phyloP scores from a whole-genome alignment of 1,284 basidiomycete genomes.

The Leccinum pachyderme region DNA sequence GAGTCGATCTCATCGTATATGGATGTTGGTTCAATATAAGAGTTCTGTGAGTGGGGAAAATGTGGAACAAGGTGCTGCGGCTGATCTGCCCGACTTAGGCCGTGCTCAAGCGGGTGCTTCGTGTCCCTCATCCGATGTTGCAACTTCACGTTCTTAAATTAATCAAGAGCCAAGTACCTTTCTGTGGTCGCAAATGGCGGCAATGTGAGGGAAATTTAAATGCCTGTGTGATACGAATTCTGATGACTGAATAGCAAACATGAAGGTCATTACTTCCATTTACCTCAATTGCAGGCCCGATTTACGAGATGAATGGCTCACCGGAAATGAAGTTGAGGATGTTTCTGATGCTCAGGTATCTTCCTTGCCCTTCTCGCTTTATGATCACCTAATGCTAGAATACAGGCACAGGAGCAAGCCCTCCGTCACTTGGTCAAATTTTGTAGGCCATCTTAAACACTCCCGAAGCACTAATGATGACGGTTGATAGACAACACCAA shows the following conservation, averaged over 20 bases:
- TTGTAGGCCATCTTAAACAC: constrained; percentile 52
- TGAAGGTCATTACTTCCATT: constrained; percentile 99
- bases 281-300: constrained; percentile 97
- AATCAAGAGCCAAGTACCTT: constrained; percentile 98
- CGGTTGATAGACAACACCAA: constrained; percentile 65
- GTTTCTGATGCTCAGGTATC: constrained; percentile 78
- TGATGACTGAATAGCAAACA: constrained; percentile 70
- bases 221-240: not conserved
- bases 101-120: constrained; percentile 91
- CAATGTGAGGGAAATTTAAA: constrained; percentile 63
- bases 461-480: constrained; percentile 5
- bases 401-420: constrained; percentile 93
- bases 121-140: constrained; percentile 91
- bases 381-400: constrained; percentile 8
- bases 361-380: not conserved
- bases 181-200: constrained; percentile 97
- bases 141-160: constrained; percentile 97
- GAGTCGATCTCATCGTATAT: constrained; percentile 89
- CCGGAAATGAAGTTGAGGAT: constrained; percentile 90
- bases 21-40: constrained; percentile 98
- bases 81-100: constrained; percentile 51
- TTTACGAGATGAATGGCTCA: constrained; percentile 96
- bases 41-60: constrained; percentile 69
- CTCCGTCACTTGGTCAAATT: constrained; percentile 92
- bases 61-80: not conserved